Evolutionary conservation across 2,329 filamentous ascomycete species (phyloP).

Genomic region (Ascochyta koolunga): DNA sequence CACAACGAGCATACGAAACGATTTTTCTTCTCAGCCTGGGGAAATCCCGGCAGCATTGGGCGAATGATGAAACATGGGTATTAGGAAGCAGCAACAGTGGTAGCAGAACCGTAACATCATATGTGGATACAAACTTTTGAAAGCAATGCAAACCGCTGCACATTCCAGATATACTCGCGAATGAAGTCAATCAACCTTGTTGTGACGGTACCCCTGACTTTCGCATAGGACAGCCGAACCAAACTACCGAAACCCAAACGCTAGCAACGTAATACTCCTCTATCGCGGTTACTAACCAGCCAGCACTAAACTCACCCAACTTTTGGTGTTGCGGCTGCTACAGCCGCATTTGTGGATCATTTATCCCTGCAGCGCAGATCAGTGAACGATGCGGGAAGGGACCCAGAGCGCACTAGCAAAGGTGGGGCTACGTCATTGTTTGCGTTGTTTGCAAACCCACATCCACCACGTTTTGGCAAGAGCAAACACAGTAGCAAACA

Average conservation of each 20-base stretch:
- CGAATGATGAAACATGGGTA: neutral
- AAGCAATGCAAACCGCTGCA: neutral
- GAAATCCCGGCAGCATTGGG: neutral
- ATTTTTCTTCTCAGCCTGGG: slow-evolving; percentile 17
- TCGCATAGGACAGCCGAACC: too few species aligned
- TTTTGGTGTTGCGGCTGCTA: slow-evolving; percentile 7
- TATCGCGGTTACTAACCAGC: neutral
- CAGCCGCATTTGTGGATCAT: slow-evolving; percentile 4
- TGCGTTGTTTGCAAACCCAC: slow-evolving; percentile 9
- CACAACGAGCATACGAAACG: slow-evolving; percentile 36
- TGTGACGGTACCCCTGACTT: too few species aligned
- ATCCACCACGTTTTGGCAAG: neutral
- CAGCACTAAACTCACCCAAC: neutral
- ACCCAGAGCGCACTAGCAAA: neutral
- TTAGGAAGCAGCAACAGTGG: neutral
- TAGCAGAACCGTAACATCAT: neutral
- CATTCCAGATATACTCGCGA: neutral
- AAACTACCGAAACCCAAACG: neutral
- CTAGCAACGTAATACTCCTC: slow-evolving; percentile 3
- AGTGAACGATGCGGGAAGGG: neutral
- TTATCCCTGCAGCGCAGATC: slow-evolving; percentile 15
- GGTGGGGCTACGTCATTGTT: slow-evolving; percentile 1
- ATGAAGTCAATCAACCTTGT: neutral
- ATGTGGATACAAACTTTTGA: neutral
- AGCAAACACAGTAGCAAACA: neutral